Conservation (phyloP, 345 rosid species). For the Lumnitzera racemosa region DNA sequence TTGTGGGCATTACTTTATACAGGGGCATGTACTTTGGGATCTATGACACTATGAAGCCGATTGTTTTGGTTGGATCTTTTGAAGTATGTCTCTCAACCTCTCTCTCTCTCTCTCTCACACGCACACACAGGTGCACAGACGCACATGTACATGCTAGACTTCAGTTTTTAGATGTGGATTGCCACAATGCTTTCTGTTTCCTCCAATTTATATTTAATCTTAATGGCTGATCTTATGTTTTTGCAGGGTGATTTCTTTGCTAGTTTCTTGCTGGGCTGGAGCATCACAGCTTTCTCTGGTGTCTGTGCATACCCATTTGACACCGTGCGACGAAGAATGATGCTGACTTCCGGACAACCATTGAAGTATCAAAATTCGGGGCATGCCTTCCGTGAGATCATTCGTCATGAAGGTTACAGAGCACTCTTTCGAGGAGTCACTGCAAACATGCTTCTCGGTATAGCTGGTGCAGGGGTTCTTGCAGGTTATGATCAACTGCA, state of each 20-base stretch:
- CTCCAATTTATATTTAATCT: not conserved
- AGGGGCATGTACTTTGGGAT: conserved; percentile 94
- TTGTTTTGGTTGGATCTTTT: conserved; percentile 68
- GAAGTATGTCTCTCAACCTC: conserved; percentile 40
- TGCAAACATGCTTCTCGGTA: conserved; percentile 92
- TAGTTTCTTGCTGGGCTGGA: conserved; percentile 91
- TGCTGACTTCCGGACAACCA: conserved; percentile 88
- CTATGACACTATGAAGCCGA: conserved; percentile 85
- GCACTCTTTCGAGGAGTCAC: conserved; percentile 73
- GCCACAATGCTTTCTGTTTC: not conserved
- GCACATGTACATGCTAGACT: too few relatives aligned
- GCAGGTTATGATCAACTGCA: conserved; percentile 91
- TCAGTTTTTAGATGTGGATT: not conserved
- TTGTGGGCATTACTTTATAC: conserved; percentile 81
- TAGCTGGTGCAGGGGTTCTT: conserved; percentile 94
- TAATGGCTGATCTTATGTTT: not conserved
- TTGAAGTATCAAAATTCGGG: conserved; percentile 45
- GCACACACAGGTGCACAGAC: not conserved
- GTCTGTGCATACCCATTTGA: conserved; percentile 91
- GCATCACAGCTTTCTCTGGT: conserved; percentile 77
- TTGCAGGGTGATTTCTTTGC: conserved; percentile 81
- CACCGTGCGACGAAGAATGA: conserved; percentile 84
- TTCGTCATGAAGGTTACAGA: conserved; percentile 53
- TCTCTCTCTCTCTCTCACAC: not conserved
- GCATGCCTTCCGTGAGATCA: conserved; percentile 67